Conservation (phyloP, 2,329 filamentous ascomycete species). For the Colletotrichum musae region DNA sequence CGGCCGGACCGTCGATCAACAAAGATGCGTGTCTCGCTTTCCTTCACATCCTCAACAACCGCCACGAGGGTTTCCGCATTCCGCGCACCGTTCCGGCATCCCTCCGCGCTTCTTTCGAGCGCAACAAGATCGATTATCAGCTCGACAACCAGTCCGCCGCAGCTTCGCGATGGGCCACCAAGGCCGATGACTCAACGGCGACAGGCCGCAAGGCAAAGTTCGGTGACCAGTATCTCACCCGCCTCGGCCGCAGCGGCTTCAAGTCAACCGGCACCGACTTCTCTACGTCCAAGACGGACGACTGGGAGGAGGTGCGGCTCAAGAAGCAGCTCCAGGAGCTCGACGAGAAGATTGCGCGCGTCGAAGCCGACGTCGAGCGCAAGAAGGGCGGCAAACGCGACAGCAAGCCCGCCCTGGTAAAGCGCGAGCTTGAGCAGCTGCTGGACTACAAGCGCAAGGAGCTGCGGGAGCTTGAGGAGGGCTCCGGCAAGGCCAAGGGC, state of each 20-base stretch:
- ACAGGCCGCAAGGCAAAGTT: conserved; percentile 97
- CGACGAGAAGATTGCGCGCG: conserved; percentile 87
- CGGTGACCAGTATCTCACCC: conserved; percentile 94
- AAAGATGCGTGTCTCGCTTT: conserved; percentile 97
- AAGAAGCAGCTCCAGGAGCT: conserved; percentile 93
- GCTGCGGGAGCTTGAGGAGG: conserved; percentile 81
- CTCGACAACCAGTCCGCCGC: conserved; percentile 79
- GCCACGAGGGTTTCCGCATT: conserved; percentile 95
- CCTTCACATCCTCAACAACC: conserved; percentile 95
- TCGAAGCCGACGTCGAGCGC: conserved; percentile 81
- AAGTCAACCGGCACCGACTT: conserved; percentile 92
- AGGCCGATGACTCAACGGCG: conserved; percentile 82
- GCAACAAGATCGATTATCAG: conserved; percentile 97
- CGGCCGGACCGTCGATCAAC: conserved; percentile 84
- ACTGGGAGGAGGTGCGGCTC: conserved; percentile 97
- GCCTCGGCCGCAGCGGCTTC: conserved; percentile 87
- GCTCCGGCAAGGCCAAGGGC: conserved; percentile 76
- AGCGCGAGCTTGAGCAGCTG: conserved; percentile 93
- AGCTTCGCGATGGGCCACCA: conserved; percentile 83
- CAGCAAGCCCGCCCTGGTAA: conserved; percentile 90
- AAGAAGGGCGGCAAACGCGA: conserved; percentile 76
- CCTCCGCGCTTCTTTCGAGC: conserved; percentile 92
- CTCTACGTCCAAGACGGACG: conserved; percentile 85
- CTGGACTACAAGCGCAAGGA: conserved; percentile 93
- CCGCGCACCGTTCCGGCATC: conserved; percentile 92